These are phyloP conservation scores for Linanthus parryae DNA, from an alignment of 148 eudicot species.

Conservation along the genomic window DNA sequence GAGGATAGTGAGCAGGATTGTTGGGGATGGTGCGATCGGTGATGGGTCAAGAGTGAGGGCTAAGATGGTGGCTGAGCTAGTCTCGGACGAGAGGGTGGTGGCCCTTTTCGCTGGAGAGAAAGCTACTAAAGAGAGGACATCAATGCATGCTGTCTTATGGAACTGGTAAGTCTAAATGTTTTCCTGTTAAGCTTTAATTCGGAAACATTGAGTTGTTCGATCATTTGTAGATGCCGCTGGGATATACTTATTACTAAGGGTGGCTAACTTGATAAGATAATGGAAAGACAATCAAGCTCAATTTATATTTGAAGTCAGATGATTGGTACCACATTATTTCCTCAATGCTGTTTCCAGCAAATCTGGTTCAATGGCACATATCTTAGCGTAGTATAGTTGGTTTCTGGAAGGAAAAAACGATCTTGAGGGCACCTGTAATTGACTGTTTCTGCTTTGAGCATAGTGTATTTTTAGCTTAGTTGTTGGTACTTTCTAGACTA, in stretches of 20 bases:
- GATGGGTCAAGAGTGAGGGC: conserved; percentile 62
- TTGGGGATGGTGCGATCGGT: conserved; percentile 49
- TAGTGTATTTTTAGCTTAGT: not conserved
- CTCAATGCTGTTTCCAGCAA: too few species aligned
- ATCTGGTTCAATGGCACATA: too few species aligned
- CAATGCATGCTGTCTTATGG: conserved; percentile 90
- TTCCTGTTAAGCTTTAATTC: not conserved
- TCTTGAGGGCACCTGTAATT: too few species aligned
- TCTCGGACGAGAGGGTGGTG: conserved; percentile 74
- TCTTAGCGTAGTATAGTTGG: too few species aligned
- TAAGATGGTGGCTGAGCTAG: conserved; percentile 70
- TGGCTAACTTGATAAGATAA: too few species aligned
- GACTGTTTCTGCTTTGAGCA: too few species aligned
- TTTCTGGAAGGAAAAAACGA: too few species aligned
- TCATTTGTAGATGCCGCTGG: not conserved
- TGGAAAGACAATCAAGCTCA: too few species aligned
- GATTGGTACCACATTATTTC: too few species aligned
- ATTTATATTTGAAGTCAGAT: too few species aligned
- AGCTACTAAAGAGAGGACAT: conserved; percentile 66
- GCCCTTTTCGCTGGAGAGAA: conserved; percentile 60
- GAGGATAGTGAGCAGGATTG: conserved; percentile 65
- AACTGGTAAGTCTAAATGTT: conserved; percentile 44
- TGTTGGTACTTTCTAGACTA: not conserved
- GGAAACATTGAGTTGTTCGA: not conserved
- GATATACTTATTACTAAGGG: too few species aligned